Conservation (phyloP, 2,329 filamentous ascomycete genomes). For the Hypoxylon sp. region DNA sequence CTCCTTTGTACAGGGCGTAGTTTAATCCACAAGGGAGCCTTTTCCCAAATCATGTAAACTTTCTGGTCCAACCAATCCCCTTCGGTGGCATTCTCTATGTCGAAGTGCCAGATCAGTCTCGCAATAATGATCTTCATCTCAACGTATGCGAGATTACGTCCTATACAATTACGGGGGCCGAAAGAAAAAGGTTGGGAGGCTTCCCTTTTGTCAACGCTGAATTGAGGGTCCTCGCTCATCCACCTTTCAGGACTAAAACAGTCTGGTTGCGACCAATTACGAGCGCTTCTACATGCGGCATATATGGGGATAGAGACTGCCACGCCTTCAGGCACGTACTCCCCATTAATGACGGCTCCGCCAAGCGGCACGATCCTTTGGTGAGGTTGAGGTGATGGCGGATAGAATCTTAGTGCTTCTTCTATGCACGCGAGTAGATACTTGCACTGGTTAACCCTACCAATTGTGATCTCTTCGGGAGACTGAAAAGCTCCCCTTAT, state of each 20-base stretch:
- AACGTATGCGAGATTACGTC: constrained; percentile 56
- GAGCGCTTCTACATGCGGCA: constrained; percentile 27
- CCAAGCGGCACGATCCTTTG: constrained; percentile 32
- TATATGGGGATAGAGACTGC: constrained; percentile 38
- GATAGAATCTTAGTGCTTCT: constrained; percentile 59
- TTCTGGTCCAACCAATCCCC: constrained; percentile 33
- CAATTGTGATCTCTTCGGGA: constrained; percentile 56
- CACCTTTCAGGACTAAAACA: constrained; percentile 41
- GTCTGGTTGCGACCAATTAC: constrained; percentile 34
- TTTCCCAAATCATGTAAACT: constrained; percentile 40
- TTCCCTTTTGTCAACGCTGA: constrained; percentile 50
- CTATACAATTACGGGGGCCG: constrained; percentile 56
- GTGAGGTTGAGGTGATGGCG: constrained; percentile 44
- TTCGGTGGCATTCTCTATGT: constrained; percentile 47
- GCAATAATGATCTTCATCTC: constrained; percentile 59
- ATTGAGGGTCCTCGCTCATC: constrained; percentile 39
- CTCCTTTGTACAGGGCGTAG: constrained; percentile 24
- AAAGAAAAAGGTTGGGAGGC: constrained; percentile 53
- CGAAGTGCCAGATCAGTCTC: constrained; percentile 57
- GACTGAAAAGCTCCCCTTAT: constrained; percentile 54
- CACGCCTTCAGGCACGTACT: constrained; percentile 34
- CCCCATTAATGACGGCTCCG: constrained; percentile 35
- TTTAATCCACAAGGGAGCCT: constrained; percentile 35
- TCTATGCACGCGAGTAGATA: constrained; percentile 59
- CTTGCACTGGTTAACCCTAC: constrained; percentile 48